Evolutionary conservation across 495 filamentous ascomycete genomes (phyloP).

Genomic region (Daldinia bambusicola): DNA sequence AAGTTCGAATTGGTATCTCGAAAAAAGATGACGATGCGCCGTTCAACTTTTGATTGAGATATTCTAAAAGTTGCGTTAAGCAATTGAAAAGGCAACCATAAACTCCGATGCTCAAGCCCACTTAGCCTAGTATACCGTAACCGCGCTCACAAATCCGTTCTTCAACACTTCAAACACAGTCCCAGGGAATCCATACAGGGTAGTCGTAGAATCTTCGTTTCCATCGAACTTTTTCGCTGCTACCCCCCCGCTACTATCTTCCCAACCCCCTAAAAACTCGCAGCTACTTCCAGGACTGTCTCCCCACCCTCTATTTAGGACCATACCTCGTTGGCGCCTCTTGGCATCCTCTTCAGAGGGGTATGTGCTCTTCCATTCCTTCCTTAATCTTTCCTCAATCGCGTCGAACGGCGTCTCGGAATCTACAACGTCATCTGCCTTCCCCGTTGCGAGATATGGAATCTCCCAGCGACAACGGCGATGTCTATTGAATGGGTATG

Average conservation of each 20-base stretch:
- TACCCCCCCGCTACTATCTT: conserved; percentile 68
- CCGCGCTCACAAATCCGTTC: conserved; percentile 86
- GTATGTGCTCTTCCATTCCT: conserved; percentile 77
- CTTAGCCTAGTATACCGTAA: conserved; percentile 84
- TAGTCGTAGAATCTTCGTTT: conserved; percentile 79
- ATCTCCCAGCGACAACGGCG: conserved; percentile 90
- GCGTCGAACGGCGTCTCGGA: conserved; percentile 83
- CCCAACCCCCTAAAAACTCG: conserved; percentile 90
- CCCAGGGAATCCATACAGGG: conserved; percentile 93
- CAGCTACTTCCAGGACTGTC: conserved; percentile 91
- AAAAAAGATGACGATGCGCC: background rate
- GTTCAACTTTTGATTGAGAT: conserved; percentile 6
- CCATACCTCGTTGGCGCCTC: conserved; percentile 79
- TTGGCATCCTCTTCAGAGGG: conserved; percentile 68
- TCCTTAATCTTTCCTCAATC: conserved; percentile 70
- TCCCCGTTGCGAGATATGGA: conserved; percentile 59
- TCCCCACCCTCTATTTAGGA: conserved; percentile 88
- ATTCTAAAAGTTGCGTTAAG: conserved; percentile 6
- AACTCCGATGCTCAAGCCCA: conserved; percentile 13
- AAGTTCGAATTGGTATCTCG: too few species aligned
- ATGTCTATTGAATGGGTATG: conserved; percentile 95
- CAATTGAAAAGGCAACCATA: conserved; percentile 1
- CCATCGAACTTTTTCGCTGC: conserved; percentile 58
- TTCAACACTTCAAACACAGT: conserved; percentile 94
- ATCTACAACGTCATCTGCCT: conserved; percentile 55